Percentiles rank a stretch among this genome's conserved stretches.
Conservation (phyloP, 2,329 filamentous ascomycete species). For the Sporothrix dimorphospora region DNA sequence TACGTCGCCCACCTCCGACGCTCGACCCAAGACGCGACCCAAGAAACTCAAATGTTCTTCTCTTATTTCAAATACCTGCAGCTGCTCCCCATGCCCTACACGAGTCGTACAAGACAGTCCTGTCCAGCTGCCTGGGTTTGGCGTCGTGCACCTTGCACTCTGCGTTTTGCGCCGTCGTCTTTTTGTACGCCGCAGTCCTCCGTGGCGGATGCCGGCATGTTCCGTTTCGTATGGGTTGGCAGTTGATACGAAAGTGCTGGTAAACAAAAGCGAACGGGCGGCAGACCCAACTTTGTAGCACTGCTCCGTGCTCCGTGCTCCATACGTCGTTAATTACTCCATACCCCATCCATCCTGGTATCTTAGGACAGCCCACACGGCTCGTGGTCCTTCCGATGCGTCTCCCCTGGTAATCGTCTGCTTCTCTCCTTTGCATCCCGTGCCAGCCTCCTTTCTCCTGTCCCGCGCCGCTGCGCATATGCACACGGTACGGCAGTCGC, state of each 20-base stretch:
- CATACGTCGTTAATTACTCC: not conserved
- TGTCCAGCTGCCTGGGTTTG: not conserved
- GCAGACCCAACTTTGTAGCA: not conserved
- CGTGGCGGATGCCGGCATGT: not conserved
- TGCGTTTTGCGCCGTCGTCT: not conserved
- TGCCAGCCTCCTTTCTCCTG: no score
- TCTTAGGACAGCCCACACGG: conserved; percentile 20
- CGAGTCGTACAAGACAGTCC: not conserved
- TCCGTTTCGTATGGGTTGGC: not conserved
- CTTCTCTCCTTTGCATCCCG: not conserved
- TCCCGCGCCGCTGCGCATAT: not conserved
- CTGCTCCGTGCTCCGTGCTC: no score
- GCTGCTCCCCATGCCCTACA: no score
- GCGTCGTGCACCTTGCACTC: no score
- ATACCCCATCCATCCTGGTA: no score
- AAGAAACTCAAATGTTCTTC: not conserved
- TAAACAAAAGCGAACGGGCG: not conserved
- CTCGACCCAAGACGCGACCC: not conserved
- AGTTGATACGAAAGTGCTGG: not conserved
- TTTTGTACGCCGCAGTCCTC: no score
- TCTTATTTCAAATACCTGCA: not conserved
- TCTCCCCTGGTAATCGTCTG: no score
- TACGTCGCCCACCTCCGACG: not conserved
- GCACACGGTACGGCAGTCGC: conserved; percentile 9
- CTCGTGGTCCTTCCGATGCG: conserved; percentile 1